Percentiles rank a stretch among this genome's conserved stretches.
These are phyloP conservation scores for Neonectria ditissima DNA, from an alignment of 2,329 filamentous ascomycete species.

Conservation along the genomic window DNA sequence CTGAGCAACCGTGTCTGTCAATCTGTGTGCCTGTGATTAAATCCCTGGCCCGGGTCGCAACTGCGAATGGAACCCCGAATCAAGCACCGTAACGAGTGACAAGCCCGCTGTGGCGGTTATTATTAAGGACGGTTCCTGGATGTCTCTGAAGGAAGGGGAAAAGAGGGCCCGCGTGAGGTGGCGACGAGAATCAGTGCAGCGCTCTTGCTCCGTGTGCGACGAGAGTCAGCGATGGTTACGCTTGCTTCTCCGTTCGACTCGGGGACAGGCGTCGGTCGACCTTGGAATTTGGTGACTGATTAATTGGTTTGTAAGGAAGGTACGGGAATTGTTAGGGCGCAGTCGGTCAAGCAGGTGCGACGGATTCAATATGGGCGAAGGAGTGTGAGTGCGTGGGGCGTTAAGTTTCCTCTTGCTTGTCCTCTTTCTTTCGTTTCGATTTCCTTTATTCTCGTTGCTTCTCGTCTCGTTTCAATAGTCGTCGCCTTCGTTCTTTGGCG, in stretches of 20 bases:
- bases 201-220: constrained; percentile 13
- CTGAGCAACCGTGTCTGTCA: constrained; percentile 2
- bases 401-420: constrained; percentile 11
- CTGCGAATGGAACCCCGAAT: constrained; percentile 12
- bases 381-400: constrained; percentile 24
- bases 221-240: neutral
- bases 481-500: constrained; percentile 31
- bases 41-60: constrained; percentile 14
- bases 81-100: constrained; percentile 12
- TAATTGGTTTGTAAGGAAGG: constrained; percentile 15
- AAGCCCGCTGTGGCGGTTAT: neutral
- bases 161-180: constrained; percentile 13
- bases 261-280: constrained; percentile 26
- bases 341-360: constrained; percentile 15
- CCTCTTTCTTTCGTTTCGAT: constrained; percentile 17
- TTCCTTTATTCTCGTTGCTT: constrained; percentile 23
- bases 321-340: constrained; percentile 31
- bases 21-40: constrained; percentile 3
- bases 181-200: constrained; percentile 6
- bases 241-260: constrained; percentile 18
- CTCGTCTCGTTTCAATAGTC: constrained; percentile 29
- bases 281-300: constrained; percentile 27
- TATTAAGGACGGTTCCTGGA: constrained; percentile 9
- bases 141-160: constrained; percentile 16
- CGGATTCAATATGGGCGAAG: constrained; percentile 23